phyloP scores from a whole-genome alignment of 192 early-diverging fungal genomes.

The Backusella westeae region DNA sequence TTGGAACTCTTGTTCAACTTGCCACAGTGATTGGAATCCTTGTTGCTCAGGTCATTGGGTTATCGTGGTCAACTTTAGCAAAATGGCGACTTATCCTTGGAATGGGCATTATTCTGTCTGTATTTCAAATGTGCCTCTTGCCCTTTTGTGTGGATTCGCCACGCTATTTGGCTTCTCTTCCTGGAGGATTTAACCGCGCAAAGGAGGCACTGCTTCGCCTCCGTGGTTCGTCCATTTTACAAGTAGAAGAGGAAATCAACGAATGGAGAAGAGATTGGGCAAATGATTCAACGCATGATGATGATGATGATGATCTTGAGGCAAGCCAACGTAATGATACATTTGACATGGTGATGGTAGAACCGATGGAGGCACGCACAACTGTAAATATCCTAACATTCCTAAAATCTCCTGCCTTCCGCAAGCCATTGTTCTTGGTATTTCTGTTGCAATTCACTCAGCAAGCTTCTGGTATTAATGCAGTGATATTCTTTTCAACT shows the following conservation, averaged over 20 bases:
- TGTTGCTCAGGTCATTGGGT: slow-evolving; percentile 64
- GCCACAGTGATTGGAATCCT: slow-evolving; percentile 83
- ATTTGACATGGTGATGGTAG: not conserved
- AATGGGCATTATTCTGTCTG: slow-evolving; percentile 52
- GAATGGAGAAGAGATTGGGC: slow-evolving; percentile 43
- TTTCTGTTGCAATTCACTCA: slow-evolving; percentile 76
- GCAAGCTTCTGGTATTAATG: slow-evolving; percentile 90
- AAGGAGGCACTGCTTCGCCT: slow-evolving; percentile 54
- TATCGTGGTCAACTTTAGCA: slow-evolving; percentile 56
- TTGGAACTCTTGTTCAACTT: slow-evolving; percentile 82
- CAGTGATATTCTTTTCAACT: slow-evolving; percentile 85
- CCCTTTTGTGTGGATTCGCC: slow-evolving; percentile 83
- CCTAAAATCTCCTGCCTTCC: slow-evolving; percentile 47
- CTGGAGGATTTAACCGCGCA: slow-evolving; percentile 49
- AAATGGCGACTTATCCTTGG: slow-evolving; percentile 77
- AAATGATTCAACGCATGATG: slow-evolving; percentile 14
- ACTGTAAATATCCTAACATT: slow-evolving; percentile 41
- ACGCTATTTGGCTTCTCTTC: slow-evolving; percentile 55
- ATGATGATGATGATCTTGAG: slow-evolving; percentile 15
- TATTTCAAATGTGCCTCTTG: slow-evolving; percentile 65
- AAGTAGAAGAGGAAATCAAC: slow-evolving; percentile 53
- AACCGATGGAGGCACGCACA: not conserved
- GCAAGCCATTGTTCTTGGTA: slow-evolving; percentile 61
- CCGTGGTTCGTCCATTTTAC: slow-evolving; percentile 42
- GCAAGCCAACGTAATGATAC: not conserved